These are phyloP conservation scores for Thraustochytrium sp. DNA, from an alignment of 352 stramenopile species.

Conservation along the genomic window DNA sequence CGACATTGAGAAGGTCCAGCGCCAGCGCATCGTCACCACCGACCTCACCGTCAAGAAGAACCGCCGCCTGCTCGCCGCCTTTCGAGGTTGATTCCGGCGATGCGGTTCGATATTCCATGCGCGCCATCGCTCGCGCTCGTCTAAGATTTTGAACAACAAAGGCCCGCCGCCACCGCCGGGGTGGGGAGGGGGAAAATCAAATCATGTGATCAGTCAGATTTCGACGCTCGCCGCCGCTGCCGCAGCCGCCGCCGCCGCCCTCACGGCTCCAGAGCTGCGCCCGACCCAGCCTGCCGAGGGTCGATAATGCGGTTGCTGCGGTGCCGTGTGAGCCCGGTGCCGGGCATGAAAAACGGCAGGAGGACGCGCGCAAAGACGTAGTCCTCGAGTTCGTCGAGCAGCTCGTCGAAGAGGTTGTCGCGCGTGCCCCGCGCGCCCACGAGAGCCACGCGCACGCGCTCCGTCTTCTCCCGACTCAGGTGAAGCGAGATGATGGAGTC, in stretches of 20 bases:
- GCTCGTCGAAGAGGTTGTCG: conserved; percentile 1
- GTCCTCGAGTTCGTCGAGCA: neutral
- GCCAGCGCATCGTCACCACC: neutral
- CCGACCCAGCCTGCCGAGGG: neutral
- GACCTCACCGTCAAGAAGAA: neutral
- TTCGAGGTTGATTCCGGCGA: too few relatives aligned
- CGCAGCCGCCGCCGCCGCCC: too few relatives aligned
- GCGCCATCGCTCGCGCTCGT: too few relatives aligned
- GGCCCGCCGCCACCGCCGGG: too few relatives aligned
- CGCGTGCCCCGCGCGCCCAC: neutral
- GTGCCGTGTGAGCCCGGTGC: neutral
- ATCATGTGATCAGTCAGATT: too few relatives aligned
- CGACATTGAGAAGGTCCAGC: conserved; percentile 18
- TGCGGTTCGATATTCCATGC: too few relatives aligned
- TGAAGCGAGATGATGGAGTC: neutral
- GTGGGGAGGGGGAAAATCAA: too few relatives aligned
- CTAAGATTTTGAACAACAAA: too few relatives aligned
- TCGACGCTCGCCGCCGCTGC: too few relatives aligned
- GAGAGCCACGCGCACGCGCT: neutral
- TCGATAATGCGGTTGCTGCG: neutral
- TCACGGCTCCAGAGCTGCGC: too few relatives aligned
- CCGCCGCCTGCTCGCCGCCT: neutral
- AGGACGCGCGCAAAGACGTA: neutral
- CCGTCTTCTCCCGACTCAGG: neutral
- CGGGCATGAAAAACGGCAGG: neutral